These are phyloP conservation scores for Pyrenochaeta sp. DNA, from an alignment of 2,329 filamentous ascomycete species.

Conservation along the genomic window DNA sequence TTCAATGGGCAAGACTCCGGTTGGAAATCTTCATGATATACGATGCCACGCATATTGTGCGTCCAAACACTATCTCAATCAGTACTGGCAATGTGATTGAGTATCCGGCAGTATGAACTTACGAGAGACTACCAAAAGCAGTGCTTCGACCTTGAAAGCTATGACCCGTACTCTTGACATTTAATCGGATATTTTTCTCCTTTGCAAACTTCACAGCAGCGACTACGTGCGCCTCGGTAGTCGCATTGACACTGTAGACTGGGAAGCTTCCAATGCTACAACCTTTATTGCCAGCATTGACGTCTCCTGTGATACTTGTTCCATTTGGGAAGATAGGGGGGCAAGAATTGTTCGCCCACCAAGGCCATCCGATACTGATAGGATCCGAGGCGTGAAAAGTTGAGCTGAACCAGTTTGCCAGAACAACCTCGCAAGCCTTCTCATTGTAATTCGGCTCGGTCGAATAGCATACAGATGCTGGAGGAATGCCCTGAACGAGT, in stretches of 20 bases:
- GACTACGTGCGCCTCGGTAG: conserved; percentile 22
- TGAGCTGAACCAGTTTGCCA: conserved; percentile 38
- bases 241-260: conserved; percentile 40
- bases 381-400: conserved; percentile 36
- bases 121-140: conserved; percentile 22
- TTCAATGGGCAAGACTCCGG: no score
- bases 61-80: no score
- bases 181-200: conserved; percentile 30
- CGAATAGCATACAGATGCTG: conserved; percentile 39
- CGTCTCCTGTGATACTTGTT: conserved; percentile 36
- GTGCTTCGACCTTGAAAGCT: conserved; percentile 33
- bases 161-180: conserved; percentile 40
- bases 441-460: conserved; percentile 28
- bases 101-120: no score
- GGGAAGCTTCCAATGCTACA: conserved; percentile 37
- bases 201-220: conserved; percentile 32
- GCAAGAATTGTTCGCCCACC: conserved; percentile 42
- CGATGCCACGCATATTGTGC: no score
- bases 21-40: no score
- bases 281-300: conserved; percentile 26
- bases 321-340: conserved; percentile 42
- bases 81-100: no score
- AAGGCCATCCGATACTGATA: conserved; percentile 39
- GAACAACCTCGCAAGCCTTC: conserved; percentile 26
- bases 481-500: conserved; percentile 29